phyloP scores from a whole-genome alignment of 805 yeast genomes.

The Zygosaccharomyces rouxii region DNA sequence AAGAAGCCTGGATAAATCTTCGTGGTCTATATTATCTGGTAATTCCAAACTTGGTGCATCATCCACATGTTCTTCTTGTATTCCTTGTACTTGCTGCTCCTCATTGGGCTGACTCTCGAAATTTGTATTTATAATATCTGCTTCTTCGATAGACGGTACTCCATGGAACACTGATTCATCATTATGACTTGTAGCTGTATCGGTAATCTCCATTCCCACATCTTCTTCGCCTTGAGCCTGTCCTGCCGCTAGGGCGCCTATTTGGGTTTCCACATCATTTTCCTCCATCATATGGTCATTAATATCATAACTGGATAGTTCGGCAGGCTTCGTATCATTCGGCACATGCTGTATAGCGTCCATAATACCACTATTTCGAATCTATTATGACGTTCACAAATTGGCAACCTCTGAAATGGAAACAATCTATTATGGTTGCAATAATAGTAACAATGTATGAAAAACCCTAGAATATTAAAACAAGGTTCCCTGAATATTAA shows the following conservation, averaged over 20 bases:
- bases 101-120: not conserved
- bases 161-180: not conserved
- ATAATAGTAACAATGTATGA: not conserved
- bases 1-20: conserved; percentile 31
- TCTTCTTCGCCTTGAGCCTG: conserved; percentile 1
- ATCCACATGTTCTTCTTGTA: conserved; percentile 6
- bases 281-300: not conserved
- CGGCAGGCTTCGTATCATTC: conserved; percentile 9
- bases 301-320: conserved; percentile 1
- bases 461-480: not conserved
- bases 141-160: conserved; percentile 8
- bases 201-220: not conserved
- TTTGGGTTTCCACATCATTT: conserved; percentile 3
- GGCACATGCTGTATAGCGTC: conserved; percentile 10
- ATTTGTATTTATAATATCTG: not conserved
- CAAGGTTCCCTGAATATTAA: not conserved
- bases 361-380: conserved; percentile 6
- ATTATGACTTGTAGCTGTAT: not conserved
- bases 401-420: not conserved
- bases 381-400: not conserved
- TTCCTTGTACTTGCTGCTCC: conserved; percentile 11
- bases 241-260: conserved; percentile 1
- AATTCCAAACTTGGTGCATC: conserved; percentile 21
- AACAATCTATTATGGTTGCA: not conserved
- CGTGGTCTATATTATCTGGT: conserved; percentile 26